Conservation (phyloP, 192 early-diverging fungal species). For the Backusella mclennaniae region DNA sequence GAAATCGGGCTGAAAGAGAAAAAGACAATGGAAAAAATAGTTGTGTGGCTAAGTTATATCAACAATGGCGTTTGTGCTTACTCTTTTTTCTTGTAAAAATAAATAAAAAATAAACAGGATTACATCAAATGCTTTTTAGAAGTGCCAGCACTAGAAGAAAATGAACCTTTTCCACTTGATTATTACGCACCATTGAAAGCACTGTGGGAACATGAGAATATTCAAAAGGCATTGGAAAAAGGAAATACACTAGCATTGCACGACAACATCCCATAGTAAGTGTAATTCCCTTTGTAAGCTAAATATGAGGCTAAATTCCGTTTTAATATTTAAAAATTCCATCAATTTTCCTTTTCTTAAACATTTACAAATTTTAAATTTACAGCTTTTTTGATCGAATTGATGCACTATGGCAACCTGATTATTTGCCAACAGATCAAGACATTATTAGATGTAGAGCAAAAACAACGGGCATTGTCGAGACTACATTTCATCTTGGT, state of each 20-base stretch:
- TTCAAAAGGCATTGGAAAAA: slow-evolving; percentile 37
- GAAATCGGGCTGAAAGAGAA: slow-evolving; percentile 58
- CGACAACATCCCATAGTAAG: slow-evolving; percentile 56
- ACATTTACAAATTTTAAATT: background rate
- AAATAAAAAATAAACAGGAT: slow-evolving; percentile 12
- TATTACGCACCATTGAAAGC: slow-evolving; percentile 41
- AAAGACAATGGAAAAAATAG: slow-evolving; percentile 48
- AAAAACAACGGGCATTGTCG: slow-evolving; percentile 61
- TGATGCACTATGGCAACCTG: slow-evolving; percentile 42
- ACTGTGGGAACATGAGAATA: slow-evolving; percentile 46
- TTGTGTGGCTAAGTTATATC: slow-evolving; percentile 51
- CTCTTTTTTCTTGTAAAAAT: background rate
- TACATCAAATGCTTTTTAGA: slow-evolving; percentile 37
- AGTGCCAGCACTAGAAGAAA: slow-evolving; percentile 32
- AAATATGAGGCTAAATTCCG: background rate
- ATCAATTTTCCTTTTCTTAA: background rate
- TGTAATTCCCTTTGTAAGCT: slow-evolving; percentile 2
- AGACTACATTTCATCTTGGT: slow-evolving; percentile 54
- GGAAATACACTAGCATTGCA: slow-evolving; percentile 52
- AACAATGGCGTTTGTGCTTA: background rate
- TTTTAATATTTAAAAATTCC: background rate
- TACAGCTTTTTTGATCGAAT: slow-evolving; percentile 51
- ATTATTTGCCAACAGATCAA: slow-evolving; percentile 55
- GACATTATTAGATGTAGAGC: slow-evolving; percentile 57
- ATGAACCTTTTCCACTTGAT: slow-evolving; percentile 39